Base-by-base conservation (phyloP, 1,284 basidiomycete genomes). In the Exobasidium rhododendri region DNA sequence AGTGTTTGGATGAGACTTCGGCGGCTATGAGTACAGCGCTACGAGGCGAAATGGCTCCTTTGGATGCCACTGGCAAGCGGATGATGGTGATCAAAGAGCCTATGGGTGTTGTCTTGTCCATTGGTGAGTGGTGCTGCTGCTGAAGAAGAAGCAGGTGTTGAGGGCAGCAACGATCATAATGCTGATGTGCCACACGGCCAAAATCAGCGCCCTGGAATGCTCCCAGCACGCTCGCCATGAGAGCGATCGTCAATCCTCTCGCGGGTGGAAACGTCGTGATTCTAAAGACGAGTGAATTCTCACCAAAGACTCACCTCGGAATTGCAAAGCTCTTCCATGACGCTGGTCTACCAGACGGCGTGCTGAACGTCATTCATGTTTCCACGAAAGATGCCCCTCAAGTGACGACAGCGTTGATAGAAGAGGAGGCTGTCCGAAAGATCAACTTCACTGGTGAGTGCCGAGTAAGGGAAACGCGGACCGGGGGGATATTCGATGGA, bases 191-290 rank as follows among this genome's bases (percentile, higher is more conserved):
- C n/a, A n/a, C n/a, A n/a, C n/a, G n/a, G n/a, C n/a, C n/a, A n/a
- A n/a, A n/a, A 5, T 32, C 31, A 31, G 29, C 68, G 1, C 64
- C 78, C 13, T 79, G 75, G 35, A 79, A 78, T 30, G 75, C 74
- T 1, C 78, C 79, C 2, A 63, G 76, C n/a, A 68, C 72, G 2
- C 71, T 81, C 7, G 71, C 65, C 2, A 65, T 76, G 32, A 81
- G 86, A 13, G 84, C 86, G 0, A 80, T 86, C 43, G 80, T 83
- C 3, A 80, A 84, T 10, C 85, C 87, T 0, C 80, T 88, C 24
- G 81, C 87, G 3, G 85, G 85, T 31, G 87, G 87, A 2, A 88
- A 88, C 77, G 86, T 86, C 0, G 84, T 86, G 2, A 82, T 89
- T 0, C 69, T 88, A 43, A 87, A 86, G 69, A 83, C 84, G 6